phyloP scores from a whole-genome alignment of 2,329 filamentous ascomycete genomes.

The Aspergillus awamori region DNA sequence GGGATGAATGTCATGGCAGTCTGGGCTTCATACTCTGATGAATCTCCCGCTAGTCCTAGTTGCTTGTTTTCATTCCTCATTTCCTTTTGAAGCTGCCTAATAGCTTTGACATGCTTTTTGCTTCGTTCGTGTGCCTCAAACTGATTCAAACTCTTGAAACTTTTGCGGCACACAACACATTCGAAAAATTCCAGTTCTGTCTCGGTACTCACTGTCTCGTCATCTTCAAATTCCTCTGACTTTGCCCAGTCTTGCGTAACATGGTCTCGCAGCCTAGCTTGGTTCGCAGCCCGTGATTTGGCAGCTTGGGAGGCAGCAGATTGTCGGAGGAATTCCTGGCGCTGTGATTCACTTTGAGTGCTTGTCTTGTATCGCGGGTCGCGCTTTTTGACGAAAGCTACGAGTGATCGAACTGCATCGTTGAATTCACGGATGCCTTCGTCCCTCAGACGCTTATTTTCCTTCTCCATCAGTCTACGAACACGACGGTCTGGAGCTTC shows the following conservation, averaged over 20 bases:
- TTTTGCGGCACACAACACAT: conserved; percentile 66
- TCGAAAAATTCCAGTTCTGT: conserved; percentile 60
- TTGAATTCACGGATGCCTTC: conserved; percentile 87
- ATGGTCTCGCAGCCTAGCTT: conserved; percentile 67
- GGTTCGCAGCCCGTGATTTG: conserved; percentile 77
- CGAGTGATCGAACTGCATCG: conserved; percentile 82
- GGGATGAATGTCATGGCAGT: not conserved
- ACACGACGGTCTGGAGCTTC: conserved; percentile 85
- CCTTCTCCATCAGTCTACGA: conserved; percentile 88
- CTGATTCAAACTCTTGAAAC: conserved; percentile 88
- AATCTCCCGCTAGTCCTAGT: conserved; percentile 27
- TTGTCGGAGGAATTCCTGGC: conserved; percentile 75
- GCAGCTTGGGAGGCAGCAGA: conserved; percentile 83
- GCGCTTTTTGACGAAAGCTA: conserved; percentile 85
- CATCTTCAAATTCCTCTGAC: conserved; percentile 57
- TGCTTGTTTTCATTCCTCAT: conserved; percentile 79
- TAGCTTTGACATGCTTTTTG: conserved; percentile 90
- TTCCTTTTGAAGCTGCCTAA: conserved; percentile 76
- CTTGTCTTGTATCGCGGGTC: conserved; percentile 84
- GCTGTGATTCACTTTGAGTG: conserved; percentile 74
- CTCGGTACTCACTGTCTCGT: conserved; percentile 51
- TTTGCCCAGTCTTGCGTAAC: conserved; percentile 76
- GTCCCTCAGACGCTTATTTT: conserved; percentile 83
- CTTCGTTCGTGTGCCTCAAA: conserved; percentile 91
- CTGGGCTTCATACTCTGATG: not conserved